Evolutionary conservation across 2,329 filamentous ascomycete genomes (phyloP).

Genomic region (Lachnellula subtilissima): DNA sequence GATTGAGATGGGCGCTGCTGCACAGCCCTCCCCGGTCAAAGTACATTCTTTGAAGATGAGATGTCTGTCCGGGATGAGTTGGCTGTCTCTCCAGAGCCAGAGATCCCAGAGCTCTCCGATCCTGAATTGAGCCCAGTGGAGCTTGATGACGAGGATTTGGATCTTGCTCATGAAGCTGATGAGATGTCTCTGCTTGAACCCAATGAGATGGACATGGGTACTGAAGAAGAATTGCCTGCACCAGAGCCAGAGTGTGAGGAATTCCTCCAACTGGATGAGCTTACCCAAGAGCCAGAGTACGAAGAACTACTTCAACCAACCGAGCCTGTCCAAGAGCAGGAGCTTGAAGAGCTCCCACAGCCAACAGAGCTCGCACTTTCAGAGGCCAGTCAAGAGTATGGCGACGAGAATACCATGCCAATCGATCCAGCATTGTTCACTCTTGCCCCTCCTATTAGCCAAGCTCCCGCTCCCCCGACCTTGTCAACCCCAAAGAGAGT

Average conservation of each 20-base stretch:
- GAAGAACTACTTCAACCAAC: not conserved
- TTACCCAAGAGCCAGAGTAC: not conserved
- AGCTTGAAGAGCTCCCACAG: not conserved
- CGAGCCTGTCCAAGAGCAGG: not conserved
- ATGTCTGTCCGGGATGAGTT: conserved; percentile 45
- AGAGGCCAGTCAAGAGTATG: conserved; percentile 61
- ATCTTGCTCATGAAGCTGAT: conserved; percentile 53
- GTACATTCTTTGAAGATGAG: conserved; percentile 57
- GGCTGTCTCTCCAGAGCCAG: conserved; percentile 30
- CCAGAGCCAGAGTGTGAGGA: conserved; percentile 1
- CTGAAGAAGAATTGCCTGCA: not conserved
- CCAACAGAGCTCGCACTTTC: conserved; percentile 47
- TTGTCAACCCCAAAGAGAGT: conserved; percentile 27
- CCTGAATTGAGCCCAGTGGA: conserved; percentile 42
- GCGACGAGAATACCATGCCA: conserved; percentile 59
- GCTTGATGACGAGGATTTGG: conserved; percentile 52
- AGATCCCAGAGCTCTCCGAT: conserved; percentile 31
- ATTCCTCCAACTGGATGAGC: not conserved
- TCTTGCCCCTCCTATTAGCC: conserved; percentile 1
- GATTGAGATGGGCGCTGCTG: not conserved
- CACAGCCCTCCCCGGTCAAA: conserved; percentile 35
- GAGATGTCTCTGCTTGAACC: conserved; percentile 54
- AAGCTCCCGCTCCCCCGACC: conserved; percentile 3
- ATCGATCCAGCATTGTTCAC: conserved; percentile 45
- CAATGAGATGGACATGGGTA: conserved; percentile 16